These are phyloP conservation scores for Lathyrus sativus DNA, from an alignment of 306 rosid species.

Conservation along the genomic window DNA sequence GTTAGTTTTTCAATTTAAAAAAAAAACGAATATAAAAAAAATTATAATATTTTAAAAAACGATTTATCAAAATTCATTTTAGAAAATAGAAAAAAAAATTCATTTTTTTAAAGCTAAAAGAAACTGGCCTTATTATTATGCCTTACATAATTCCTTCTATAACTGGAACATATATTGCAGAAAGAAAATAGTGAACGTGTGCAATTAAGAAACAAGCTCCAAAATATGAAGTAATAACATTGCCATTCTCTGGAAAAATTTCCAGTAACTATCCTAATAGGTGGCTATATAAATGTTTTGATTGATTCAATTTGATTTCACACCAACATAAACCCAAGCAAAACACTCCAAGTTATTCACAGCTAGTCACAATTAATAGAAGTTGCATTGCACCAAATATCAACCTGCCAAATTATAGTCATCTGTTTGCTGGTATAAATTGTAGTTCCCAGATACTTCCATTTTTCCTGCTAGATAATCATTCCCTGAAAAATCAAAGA, in stretches of 20 bases:
- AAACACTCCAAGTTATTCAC: slow-evolving; percentile 32
- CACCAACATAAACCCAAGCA: slow-evolving; percentile 25
- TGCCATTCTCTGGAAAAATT: slow-evolving; percentile 34
- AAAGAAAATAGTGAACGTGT: neutral
- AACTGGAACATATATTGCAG: neutral
- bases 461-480: slow-evolving; percentile 72
- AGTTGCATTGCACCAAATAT: slow-evolving; percentile 34
- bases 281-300: slow-evolving; percentile 9
- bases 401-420: slow-evolving; percentile 60
- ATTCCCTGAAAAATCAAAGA: slow-evolving; percentile 47
- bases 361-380: slow-evolving; percentile 32
- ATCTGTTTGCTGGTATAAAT: slow-evolving; percentile 62
- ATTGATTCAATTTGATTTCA: slow-evolving; percentile 9
- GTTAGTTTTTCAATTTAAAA: too few species aligned
- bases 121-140: too few species aligned
- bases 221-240: slow-evolving; percentile 17
- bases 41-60: too few species aligned
- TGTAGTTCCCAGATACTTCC: slow-evolving; percentile 58
- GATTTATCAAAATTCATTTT: too few species aligned
- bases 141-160: too few species aligned
- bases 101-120: too few species aligned
- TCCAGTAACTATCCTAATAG: slow-evolving; percentile 13
- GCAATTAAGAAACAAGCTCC: slow-evolving; percentile 21
- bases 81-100: too few species aligned
- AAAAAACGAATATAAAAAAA: too few species aligned